A percentile compares a stretch with the other conserved stretches of the same genome.
phyloP scores from a whole-genome alignment of 495 filamentous ascomycete species.

The Daldinia decipiens region DNA sequence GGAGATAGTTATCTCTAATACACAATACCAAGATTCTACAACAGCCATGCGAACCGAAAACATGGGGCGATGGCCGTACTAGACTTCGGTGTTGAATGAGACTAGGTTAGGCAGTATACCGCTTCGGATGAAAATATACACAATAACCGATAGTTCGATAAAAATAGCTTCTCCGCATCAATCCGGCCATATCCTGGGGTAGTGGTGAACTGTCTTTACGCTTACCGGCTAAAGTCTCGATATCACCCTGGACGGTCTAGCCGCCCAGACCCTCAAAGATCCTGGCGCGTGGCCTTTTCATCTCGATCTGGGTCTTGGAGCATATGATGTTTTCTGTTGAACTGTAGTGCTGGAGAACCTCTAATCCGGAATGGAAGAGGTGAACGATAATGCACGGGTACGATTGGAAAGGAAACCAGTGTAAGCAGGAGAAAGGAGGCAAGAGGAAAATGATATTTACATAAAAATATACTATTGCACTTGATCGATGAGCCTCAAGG shows the following conservation, averaged over 20 bases:
- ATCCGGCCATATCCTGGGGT: background rate
- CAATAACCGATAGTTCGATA: background rate
- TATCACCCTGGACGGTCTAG: conserved; percentile 37
- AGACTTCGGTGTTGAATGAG: no score
- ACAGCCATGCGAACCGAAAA: no score
- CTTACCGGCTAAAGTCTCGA: conserved; percentile 41
- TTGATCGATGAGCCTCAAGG: conserved; percentile 18
- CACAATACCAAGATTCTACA: no score
- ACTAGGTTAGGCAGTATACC: background rate
- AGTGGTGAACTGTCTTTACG: conserved; percentile 23
- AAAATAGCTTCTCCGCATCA: conserved; percentile 27
- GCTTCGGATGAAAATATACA: background rate
- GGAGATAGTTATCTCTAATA: no score
- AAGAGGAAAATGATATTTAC: background rate
- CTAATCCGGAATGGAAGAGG: background rate
- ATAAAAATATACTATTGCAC: background rate
- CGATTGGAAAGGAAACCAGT: background rate
- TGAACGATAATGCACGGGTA: no score
- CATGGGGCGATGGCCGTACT: no score
- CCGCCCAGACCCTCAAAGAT: conserved; percentile 13
- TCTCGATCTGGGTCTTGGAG: conserved; percentile 8
- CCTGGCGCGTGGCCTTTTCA: conserved; percentile 8
- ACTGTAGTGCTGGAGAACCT: background rate
- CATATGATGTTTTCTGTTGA: background rate
- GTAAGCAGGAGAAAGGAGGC: background rate